These are phyloP conservation scores for Murraya paniculata DNA, from an alignment of 345 rosid genomes.

Conservation along the genomic window DNA sequence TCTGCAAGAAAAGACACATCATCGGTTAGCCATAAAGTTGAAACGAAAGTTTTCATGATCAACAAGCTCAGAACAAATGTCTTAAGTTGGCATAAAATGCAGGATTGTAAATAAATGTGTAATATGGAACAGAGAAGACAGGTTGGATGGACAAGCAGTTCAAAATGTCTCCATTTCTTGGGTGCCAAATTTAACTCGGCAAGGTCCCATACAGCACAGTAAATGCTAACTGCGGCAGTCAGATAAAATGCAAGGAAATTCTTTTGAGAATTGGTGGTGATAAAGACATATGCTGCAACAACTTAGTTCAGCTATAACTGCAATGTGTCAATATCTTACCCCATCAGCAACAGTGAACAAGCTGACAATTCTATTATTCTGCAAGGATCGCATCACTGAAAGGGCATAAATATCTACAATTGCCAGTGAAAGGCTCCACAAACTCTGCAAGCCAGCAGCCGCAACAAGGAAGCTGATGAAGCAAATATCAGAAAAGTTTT, in stretches of 20 bases:
- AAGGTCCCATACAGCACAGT: not conserved
- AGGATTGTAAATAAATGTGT: not conserved
- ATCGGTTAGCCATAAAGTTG: not conserved
- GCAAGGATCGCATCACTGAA: constrained; percentile 67
- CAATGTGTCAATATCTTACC: constrained; percentile 41
- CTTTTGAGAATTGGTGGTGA: not conserved
- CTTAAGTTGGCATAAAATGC: not conserved
- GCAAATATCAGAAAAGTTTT: constrained; percentile 21
- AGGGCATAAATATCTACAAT: constrained; percentile 58
- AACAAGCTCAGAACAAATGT: not conserved
- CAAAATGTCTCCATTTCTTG: not conserved
- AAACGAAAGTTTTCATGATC: not conserved
- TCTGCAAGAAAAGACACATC: constrained; percentile 35
- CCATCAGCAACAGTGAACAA: constrained; percentile 68
- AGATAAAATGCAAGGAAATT: not conserved
- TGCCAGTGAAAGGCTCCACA: constrained; percentile 69
- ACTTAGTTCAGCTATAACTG: not conserved
- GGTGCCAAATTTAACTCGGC: not conserved
- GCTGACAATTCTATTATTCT: constrained; percentile 47
- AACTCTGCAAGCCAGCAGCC: constrained; percentile 68
- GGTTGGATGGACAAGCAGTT: not conserved
- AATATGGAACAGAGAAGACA: not conserved
- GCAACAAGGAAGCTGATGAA: constrained; percentile 73
- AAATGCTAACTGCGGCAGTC: not conserved
- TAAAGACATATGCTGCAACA: not conserved